phyloP scores from a whole-genome alignment of 768 basidiomycete species.

The Ephemerocybe angulata region DNA sequence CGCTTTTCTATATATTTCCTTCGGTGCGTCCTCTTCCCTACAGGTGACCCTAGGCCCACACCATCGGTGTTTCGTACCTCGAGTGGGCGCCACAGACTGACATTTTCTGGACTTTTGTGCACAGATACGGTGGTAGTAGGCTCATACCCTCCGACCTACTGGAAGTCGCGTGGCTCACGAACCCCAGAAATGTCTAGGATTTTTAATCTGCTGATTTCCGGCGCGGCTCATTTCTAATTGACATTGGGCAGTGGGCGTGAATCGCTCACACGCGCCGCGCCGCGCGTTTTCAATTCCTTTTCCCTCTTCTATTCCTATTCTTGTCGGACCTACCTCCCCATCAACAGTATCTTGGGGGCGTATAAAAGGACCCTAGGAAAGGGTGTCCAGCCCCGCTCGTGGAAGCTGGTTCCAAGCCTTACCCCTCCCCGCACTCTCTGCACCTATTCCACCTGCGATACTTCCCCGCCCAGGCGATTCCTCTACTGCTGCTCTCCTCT shows the following conservation, averaged over 20 bases:
- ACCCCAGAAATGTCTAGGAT: too few relatives aligned
- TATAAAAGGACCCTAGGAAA: background rate
- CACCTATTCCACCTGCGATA: background rate
- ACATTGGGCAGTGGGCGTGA: background rate
- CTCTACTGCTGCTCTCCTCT: constrained; percentile 7
- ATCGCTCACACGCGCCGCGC: background rate
- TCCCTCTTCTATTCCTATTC: background rate
- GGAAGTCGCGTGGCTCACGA: too few relatives aligned
- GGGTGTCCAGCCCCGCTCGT: background rate
- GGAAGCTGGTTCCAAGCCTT: constrained; percentile 5
- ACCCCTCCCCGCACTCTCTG: constrained; percentile 1
- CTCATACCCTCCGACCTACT: too few relatives aligned
- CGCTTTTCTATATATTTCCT: too few relatives aligned
- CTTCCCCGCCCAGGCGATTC: background rate
- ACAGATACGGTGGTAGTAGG: too few relatives aligned
- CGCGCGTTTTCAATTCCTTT: background rate
- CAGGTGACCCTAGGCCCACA: too few relatives aligned
- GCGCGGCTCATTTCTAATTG: background rate
- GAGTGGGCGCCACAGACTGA: too few relatives aligned
- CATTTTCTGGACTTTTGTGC: too few relatives aligned
- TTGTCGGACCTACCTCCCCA: too few relatives aligned
- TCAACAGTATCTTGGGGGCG: too few relatives aligned
- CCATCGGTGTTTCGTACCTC: too few relatives aligned
- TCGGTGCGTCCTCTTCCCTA: too few relatives aligned
- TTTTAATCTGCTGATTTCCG: background rate